Evolutionary conservation across 257 asterid genomes (phyloP).

Genomic region (Plectranthus barbatus): DNA sequence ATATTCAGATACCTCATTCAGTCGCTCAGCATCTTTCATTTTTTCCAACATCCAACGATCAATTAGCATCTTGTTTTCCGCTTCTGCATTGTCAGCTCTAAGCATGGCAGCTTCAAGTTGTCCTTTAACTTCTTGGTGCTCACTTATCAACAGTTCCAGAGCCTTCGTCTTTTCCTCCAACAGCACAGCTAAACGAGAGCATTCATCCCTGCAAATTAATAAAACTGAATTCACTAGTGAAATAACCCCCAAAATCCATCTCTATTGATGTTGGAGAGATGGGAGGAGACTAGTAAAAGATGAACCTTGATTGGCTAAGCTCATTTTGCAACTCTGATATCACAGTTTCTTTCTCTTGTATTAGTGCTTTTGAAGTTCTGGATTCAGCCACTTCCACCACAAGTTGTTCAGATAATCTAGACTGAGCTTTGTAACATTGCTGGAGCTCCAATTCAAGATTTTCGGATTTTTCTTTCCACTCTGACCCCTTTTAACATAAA

Average conservation of each 20-base stretch:
- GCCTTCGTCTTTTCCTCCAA: slow-evolving; percentile 81
- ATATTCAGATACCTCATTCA: slow-evolving; percentile 59
- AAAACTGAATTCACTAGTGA: slow-evolving; percentile 5
- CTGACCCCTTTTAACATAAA: slow-evolving; percentile 66
- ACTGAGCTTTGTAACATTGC: slow-evolving; percentile 93
- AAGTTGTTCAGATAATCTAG: slow-evolving; percentile 92
- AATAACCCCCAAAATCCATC: not conserved
- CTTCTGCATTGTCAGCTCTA: slow-evolving; percentile 62
- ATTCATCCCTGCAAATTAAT: slow-evolving; percentile 63
- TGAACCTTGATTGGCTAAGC: slow-evolving; percentile 67
- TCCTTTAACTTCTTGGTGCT: slow-evolving; percentile 64
- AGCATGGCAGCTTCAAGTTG: slow-evolving; percentile 54
- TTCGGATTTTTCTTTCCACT: slow-evolving; percentile 96
- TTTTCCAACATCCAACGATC: slow-evolving; percentile 92
- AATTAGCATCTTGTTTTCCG: slow-evolving; percentile 75
- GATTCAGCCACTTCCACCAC: slow-evolving; percentile 97
- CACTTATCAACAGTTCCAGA: slow-evolving; percentile 68
- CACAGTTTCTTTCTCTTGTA: slow-evolving; percentile 68
- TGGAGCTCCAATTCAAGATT: slow-evolving; percentile 86
- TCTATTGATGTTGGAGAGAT: not conserved
- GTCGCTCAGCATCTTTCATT: slow-evolving; percentile 90
- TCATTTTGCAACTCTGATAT: slow-evolving; percentile 60
- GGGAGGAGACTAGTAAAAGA: not conserved
- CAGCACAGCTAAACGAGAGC: slow-evolving; percentile 46
- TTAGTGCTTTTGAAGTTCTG: slow-evolving; percentile 59